Conservation (phyloP, 805 yeast genomes). For the Candida loeiensis region DNA sequence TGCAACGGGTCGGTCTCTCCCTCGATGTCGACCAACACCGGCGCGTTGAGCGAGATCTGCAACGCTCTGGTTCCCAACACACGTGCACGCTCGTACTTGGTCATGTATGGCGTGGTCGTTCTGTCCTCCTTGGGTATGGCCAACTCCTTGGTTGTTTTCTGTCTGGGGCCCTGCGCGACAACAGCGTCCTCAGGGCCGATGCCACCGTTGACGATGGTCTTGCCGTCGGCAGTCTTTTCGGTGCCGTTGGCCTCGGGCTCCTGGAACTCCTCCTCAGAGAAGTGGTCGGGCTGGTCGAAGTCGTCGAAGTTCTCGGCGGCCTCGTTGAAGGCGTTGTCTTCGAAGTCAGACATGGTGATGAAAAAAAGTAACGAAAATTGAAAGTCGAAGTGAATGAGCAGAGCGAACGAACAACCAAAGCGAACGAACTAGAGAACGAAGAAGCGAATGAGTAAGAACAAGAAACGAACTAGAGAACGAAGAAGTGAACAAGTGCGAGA, state of each 20-base stretch:
- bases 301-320: conserved; percentile 70
- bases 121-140: conserved; percentile 88
- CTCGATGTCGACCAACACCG: conserved; percentile 94
- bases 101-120: conserved; percentile 97
- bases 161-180: conserved; percentile 29
- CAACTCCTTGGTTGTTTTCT: conserved; percentile 68
- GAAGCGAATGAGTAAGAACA: too few species aligned
- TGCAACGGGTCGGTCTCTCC: conserved; percentile 99
- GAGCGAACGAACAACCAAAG: too few species aligned
- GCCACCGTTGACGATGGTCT: conserved; percentile 69
- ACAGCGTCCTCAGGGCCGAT: conserved; percentile 52
- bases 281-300: conserved; percentile 76
- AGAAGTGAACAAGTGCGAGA: too few species aligned
- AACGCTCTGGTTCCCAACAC: conserved; percentile 95
- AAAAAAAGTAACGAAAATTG: neutral
- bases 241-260: conserved; percentile 27
- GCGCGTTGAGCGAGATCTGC: conserved; percentile 97
- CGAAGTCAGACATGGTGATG: conserved; percentile 38
- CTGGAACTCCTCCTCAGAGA: conserved; percentile 65
- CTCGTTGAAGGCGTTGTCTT: conserved; percentile 58
- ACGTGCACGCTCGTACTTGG: conserved; percentile 97
- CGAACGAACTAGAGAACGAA: too few species aligned
- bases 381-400: too few species aligned
- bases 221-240: conserved; percentile 62
- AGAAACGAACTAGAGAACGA: too few species aligned